Conservation (phyloP, 768 basidiomycete species). For the Russula lepida region DNA sequence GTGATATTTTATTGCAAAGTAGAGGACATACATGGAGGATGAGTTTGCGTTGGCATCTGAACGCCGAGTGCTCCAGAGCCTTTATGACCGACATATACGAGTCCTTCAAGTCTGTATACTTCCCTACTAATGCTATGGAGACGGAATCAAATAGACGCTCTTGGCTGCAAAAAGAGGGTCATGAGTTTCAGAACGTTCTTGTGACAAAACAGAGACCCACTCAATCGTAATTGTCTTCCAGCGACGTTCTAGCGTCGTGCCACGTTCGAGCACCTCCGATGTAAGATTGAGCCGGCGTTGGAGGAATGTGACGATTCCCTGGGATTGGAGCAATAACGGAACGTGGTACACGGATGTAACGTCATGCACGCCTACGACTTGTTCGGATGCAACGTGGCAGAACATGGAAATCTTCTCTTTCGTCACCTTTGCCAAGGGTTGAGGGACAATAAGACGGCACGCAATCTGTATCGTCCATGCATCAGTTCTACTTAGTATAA, state of each 20-base stretch:
- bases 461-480: constrained; percentile 57
- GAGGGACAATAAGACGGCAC: constrained; percentile 74
- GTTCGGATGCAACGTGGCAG: constrained; percentile 85
- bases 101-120: constrained; percentile 94
- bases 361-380: constrained; percentile 93
- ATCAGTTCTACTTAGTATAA: neutral
- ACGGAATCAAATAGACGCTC: constrained; percentile 88
- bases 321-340: constrained; percentile 81
- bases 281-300: constrained; percentile 70
- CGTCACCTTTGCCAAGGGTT: constrained; percentile 74
- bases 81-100: constrained; percentile 99
- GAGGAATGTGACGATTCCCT: constrained; percentile 86
- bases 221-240: constrained; percentile 82
- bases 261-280: constrained; percentile 49
- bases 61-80: constrained; percentile 92
- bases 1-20: constrained; percentile 10
- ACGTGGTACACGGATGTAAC: constrained; percentile 97
- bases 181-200: neutral
- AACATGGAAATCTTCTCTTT: constrained; percentile 99
- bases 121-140: constrained; percentile 87
- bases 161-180: constrained; percentile 45
- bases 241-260: constrained; percentile 52
- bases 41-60: constrained; percentile 82
- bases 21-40: constrained; percentile 53
- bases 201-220: constrained; percentile 37